Evolutionary conservation across 768 basidiomycete genomes (phyloP).

Genomic region (Gloeostereum incarnatum): DNA sequence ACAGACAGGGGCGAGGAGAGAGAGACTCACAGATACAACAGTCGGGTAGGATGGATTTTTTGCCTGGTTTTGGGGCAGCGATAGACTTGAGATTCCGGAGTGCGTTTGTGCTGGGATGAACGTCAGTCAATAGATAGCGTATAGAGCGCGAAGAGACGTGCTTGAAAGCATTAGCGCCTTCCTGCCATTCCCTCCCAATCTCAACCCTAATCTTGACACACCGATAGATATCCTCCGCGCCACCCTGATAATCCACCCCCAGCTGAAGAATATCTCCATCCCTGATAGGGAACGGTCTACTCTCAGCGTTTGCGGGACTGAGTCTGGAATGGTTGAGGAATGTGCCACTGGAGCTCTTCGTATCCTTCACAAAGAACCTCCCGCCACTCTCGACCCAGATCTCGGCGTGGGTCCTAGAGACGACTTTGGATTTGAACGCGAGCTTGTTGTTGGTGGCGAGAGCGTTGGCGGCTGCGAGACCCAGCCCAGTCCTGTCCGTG

Average conservation of each 20-base stretch:
- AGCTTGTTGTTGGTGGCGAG: slow-evolving; percentile 75
- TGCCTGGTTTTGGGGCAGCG: slow-evolving; percentile 21
- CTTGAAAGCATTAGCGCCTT: slow-evolving; percentile 88
- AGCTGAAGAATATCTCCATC: slow-evolving; percentile 94
- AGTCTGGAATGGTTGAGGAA: slow-evolving; percentile 93
- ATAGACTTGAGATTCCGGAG: slow-evolving; percentile 77
- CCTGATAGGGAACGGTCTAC: slow-evolving; percentile 66
- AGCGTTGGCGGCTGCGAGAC: slow-evolving; percentile 56
- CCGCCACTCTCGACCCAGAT: slow-evolving; percentile 69
- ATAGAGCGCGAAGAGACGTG: slow-evolving; percentile 12
- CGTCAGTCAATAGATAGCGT: slow-evolving; percentile 3
- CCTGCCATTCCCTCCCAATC: slow-evolving; percentile 84
- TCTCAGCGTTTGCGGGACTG: slow-evolving; percentile 77
- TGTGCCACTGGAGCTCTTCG: slow-evolving; percentile 84
- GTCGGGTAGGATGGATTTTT: slow-evolving; percentile 51
- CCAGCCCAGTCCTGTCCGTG: slow-evolving; percentile 75
- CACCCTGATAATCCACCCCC: slow-evolving; percentile 96
- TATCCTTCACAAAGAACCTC: slow-evolving; percentile 84
- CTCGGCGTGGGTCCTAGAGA: slow-evolving; percentile 90
- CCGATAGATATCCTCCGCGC: slow-evolving; percentile 94
- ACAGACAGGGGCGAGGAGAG: no score
- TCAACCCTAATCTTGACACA: slow-evolving; percentile 95
- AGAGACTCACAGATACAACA: slow-evolving; percentile 99
- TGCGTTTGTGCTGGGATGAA: slow-evolving; percentile 39
- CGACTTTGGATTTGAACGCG: slow-evolving; percentile 94